Conservation (phyloP, 148 eudicot genomes). For the Polygonum aviculare region DNA sequence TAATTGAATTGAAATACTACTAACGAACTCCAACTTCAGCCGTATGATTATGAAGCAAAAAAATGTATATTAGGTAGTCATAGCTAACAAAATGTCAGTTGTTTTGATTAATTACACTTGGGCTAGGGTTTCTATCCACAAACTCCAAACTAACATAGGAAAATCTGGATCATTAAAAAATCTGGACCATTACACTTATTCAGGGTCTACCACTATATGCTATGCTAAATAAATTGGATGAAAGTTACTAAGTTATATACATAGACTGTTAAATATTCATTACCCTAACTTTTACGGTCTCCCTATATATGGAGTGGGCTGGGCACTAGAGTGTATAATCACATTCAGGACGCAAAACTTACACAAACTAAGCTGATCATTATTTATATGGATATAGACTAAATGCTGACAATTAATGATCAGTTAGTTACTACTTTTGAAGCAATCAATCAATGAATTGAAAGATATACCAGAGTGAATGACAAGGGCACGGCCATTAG, state of each 20-base stretch:
- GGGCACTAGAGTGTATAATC: background rate
- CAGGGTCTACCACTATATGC: too few species aligned
- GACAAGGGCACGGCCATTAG: slow-evolving; percentile 42
- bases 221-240: too few species aligned
- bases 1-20: too few species aligned
- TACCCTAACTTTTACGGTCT: too few species aligned
- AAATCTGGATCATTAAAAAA: background rate
- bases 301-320: too few species aligned
- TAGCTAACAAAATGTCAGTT: background rate
- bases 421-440: too few species aligned
- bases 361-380: background rate
- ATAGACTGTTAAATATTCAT: too few species aligned
- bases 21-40: background rate
- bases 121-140: slow-evolving; percentile 2
- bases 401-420: too few species aligned
- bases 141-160: background rate
- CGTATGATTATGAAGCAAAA: background rate
- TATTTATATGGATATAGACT: too few species aligned
- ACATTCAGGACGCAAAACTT: background rate
- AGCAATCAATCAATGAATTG: background rate
- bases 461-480: slow-evolving; percentile 50
- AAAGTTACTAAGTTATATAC: too few species aligned
- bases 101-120: background rate
- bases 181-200: too few species aligned
- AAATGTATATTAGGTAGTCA: background rate